phyloP scores from a whole-genome alignment of 2,329 filamentous ascomycete genomes.

The Aurifilum marmelostoma region DNA sequence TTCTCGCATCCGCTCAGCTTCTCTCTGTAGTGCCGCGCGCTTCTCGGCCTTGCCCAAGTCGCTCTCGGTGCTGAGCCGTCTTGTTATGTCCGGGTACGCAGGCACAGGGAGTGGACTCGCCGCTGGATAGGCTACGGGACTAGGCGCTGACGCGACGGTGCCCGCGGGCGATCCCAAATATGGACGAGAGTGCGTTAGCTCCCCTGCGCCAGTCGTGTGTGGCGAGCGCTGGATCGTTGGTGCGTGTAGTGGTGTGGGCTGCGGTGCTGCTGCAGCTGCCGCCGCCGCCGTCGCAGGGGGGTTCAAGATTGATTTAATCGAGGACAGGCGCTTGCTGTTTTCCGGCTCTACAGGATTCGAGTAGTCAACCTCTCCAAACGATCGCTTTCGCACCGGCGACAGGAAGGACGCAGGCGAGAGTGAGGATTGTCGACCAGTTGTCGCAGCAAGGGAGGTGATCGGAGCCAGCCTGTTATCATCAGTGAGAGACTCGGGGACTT shows the following conservation, averaged over 20 bases:
- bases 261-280: conserved; percentile 24
- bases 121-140: conserved; percentile 44
- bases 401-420: conserved; percentile 64
- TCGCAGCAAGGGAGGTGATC: conserved; percentile 49
- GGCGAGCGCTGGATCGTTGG: conserved; percentile 17
- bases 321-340: conserved; percentile 66
- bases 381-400: conserved; percentile 66
- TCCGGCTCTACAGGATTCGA: conserved; percentile 43
- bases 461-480: conserved; percentile 65
- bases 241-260: conserved; percentile 1
- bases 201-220: conserved; percentile 32
- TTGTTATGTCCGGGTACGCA: conserved; percentile 23
- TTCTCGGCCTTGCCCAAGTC: conserved; percentile 62
- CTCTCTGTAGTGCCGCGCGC: conserved; percentile 67
- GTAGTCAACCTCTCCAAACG: conserved; percentile 63
- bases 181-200: conserved; percentile 46
- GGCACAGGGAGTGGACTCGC: conserved; percentile 34
- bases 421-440: conserved; percentile 57
- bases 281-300: conserved; percentile 42
- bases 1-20: conserved; percentile 77
- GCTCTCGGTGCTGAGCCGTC: conserved; percentile 46
- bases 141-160: conserved; percentile 46
- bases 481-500: conserved; percentile 48
- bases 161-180: conserved; percentile 49
- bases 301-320: conserved; percentile 77